Evolutionary conservation across 495 filamentous ascomycete species (phyloP).

Genomic region (Trichoderma virens): DNA sequence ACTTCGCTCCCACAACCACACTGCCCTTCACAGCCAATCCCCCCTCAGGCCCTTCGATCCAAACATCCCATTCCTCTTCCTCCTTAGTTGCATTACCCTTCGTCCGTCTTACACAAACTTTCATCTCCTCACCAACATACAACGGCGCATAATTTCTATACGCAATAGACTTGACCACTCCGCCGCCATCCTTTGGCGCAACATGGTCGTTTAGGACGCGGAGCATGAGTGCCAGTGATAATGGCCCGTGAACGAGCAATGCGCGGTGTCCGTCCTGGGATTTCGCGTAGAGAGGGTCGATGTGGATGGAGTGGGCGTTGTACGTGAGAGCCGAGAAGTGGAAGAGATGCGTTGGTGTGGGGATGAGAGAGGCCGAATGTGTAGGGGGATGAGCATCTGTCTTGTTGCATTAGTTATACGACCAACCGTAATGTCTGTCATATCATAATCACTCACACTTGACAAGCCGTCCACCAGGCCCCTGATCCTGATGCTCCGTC

Average conservation of each 20-base stretch:
- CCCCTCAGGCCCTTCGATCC: constrained; percentile 55
- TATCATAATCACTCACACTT: constrained; percentile 23
- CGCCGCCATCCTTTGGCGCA: constrained; percentile 13
- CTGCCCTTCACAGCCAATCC: constrained; percentile 55
- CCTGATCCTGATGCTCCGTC: constrained; percentile 8
- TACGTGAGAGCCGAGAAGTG: constrained; percentile 79
- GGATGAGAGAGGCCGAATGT: constrained; percentile 35
- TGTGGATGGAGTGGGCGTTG: constrained; percentile 80
- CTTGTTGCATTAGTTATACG: not conserved
- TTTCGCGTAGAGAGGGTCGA: constrained; percentile 64
- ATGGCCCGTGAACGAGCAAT: constrained; percentile 77
- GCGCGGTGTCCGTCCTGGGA: constrained; percentile 65
- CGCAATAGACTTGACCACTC: constrained; percentile 45
- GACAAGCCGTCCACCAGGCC: constrained; percentile 13
- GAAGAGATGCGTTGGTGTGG: constrained; percentile 62
- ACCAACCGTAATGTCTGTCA: too few relatives aligned
- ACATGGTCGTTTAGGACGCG: constrained; percentile 45
- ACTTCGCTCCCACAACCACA: not conserved
- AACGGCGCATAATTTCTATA: constrained; percentile 82
- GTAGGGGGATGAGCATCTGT: constrained; percentile 20
- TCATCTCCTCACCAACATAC: constrained; percentile 59
- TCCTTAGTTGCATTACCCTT: constrained; percentile 12
- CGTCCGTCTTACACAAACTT: constrained; percentile 43
- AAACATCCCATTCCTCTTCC: constrained; percentile 47
- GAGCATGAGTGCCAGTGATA: constrained; percentile 70